A percentile compares a stretch with the other conserved stretches of the same genome.
phyloP scores from a whole-genome alignment of 768 basidiomycete genomes.

The Phlebiopsis gigantea region DNA sequence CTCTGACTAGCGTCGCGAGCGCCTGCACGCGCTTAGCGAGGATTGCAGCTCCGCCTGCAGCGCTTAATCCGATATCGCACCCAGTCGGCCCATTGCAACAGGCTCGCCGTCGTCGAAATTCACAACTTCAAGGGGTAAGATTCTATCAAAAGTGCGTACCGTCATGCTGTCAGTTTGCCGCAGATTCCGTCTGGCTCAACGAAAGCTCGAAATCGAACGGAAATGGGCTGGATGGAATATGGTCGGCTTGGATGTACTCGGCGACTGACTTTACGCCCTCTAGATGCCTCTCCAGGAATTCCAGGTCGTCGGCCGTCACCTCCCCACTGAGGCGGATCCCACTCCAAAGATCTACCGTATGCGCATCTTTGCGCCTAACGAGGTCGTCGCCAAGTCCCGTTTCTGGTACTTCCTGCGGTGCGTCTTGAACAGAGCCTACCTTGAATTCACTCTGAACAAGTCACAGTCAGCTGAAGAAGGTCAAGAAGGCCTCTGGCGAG shows the following conservation, averaged over 20 bases:
- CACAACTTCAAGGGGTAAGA: slow-evolving; percentile 21
- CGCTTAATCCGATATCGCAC: neutral
- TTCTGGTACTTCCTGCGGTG: slow-evolving; percentile 99
- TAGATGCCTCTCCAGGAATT: slow-evolving; percentile 85
- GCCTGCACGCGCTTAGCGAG: neutral
- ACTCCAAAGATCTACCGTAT: slow-evolving; percentile 99
- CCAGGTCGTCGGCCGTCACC: slow-evolving; percentile 96
- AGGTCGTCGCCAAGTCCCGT: slow-evolving; percentile 97
- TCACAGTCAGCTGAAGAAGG: slow-evolving; percentile 89
- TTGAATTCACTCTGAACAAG: neutral
- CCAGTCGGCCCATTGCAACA: neutral
- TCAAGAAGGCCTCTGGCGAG: slow-evolving; percentile 99
- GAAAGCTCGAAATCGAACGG: neutral
- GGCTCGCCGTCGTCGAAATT: slow-evolving; percentile 21
- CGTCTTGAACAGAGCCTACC: slow-evolving; percentile 18
- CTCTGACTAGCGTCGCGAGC: too few species aligned
- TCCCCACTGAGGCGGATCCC: slow-evolving; percentile 90
- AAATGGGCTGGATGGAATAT: slow-evolving; percentile 28
- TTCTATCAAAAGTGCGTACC: slow-evolving; percentile 27
- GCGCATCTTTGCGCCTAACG: slow-evolving; percentile 99
- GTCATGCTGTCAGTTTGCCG: neutral
- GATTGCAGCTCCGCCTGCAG: neutral
- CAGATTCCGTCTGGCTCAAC: neutral
- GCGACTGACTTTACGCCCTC: slow-evolving; percentile 10
- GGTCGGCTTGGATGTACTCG: slow-evolving; percentile 18